Base-by-base conservation (phyloP, 306 rosid genomes). In the Sicyos edulis region DNA sequence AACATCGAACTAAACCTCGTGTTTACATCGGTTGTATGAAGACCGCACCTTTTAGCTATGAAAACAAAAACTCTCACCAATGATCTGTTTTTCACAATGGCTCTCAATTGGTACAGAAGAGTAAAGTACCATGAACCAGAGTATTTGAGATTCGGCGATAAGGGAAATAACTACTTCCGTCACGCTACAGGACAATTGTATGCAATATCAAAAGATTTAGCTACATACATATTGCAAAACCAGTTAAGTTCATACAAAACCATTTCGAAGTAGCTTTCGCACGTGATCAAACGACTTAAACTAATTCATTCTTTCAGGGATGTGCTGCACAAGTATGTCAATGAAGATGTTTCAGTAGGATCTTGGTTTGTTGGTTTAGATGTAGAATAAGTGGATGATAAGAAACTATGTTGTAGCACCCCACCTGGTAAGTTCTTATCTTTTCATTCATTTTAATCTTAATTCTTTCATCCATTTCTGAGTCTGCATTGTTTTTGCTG, bases 11-110 rank as follows among this genome's bases (percentile, higher is more conserved):
- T 42, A 90, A 85, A 74, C 85, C 89, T 73, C 89, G 90, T 7
- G 91, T 86, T 59, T 92, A 90, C 57, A 80, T 90, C 64, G 98
- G 98, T 67, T 92, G 98, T 87, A 92, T 90, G 98, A 92, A 92
- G 78, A 86, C 96, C 22, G 40, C 15, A 44, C 8, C 19, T 37
- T 63, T 13, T 44, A 68, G 40, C 56, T 68, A 8, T 73, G 12
- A 68, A 76, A 71, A 71, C 49, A 32, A 5, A 29, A 10, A 5
- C 6, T 54, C 10, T 54, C 54, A 29, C 19, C 62, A 54, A 53
- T 29, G 5, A 8, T 10, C 61, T 32, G 22, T 32, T 80, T 79
- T 71, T 79, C 70, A 74, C 32, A 32, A 76, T 65, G 71, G 52
- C 75, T 56, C 53, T 65, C 68, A 59, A 75, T 15, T 70, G 67